phyloP scores from a whole-genome alignment of 2,329 filamentous ascomycete species.

The Colletotrichum tropicicola region DNA sequence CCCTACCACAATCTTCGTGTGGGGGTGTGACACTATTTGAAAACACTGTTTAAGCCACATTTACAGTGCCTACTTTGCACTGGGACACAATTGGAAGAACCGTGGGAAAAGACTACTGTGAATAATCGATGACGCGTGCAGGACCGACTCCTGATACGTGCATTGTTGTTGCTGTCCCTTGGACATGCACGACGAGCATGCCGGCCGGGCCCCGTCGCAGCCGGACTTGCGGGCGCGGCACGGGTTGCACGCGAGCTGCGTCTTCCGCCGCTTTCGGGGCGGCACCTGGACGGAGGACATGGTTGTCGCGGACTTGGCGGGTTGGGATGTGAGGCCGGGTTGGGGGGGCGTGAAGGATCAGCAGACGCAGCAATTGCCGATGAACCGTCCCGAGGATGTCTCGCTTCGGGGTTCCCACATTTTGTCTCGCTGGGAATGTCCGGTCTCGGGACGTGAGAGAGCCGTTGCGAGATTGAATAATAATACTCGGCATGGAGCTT shows the following conservation, averaged over 20 bases:
- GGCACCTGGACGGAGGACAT: slow-evolving; percentile 1
- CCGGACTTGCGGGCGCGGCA: slow-evolving; percentile 17
- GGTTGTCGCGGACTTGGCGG: not conserved
- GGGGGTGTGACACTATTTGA: too few relatives aligned
- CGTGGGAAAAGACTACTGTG: too few relatives aligned
- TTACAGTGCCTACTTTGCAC: too few relatives aligned
- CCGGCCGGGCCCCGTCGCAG: slow-evolving; percentile 13
- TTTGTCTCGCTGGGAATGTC: not conserved
- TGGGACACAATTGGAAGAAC: too few relatives aligned
- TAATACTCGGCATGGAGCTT: too few relatives aligned
- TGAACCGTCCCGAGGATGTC: not conserved
- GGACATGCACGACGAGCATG: not conserved
- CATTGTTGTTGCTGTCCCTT: slow-evolving; percentile 2
- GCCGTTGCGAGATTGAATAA: too few relatives aligned
- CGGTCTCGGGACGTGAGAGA: not conserved
- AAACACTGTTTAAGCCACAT: too few relatives aligned
- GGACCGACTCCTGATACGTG: slow-evolving; percentile 7
- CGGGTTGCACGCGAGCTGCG: slow-evolving; percentile 7
- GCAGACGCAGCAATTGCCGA: not conserved
- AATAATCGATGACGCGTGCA: not conserved
- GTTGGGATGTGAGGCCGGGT: not conserved
- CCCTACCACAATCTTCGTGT: too few relatives aligned
- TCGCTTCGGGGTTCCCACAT: not conserved
- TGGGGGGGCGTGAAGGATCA: not conserved
- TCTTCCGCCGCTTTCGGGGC: slow-evolving; percentile 6